These are phyloP conservation scores for Amanita polypyramis DNA, from an alignment of 768 basidiomycete species.

Conservation along the genomic window DNA sequence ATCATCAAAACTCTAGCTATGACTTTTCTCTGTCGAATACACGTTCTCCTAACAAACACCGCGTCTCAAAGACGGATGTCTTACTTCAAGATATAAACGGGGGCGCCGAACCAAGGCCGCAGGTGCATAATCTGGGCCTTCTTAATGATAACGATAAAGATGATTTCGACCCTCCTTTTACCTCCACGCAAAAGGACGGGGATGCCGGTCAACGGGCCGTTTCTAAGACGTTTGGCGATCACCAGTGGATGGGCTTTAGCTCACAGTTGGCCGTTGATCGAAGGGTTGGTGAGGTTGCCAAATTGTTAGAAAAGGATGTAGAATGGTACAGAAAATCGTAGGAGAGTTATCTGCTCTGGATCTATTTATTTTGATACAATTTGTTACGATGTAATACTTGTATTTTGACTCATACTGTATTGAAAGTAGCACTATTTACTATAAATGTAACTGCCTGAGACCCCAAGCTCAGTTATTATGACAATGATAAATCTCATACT, in stretches of 20 bases:
- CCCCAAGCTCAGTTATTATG: constrained; percentile 1
- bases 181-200: constrained; percentile 21
- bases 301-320: constrained; percentile 46
- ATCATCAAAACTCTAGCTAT: not conserved
- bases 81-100: not conserved
- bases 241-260: constrained; percentile 33
- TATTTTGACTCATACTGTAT: constrained; percentile 4
- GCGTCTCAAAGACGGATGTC: not conserved
- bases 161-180: constrained; percentile 21
- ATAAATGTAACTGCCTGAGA: constrained; percentile 1
- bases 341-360: not conserved
- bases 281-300: constrained; percentile 41
- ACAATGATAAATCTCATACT: not conserved
- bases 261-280: constrained; percentile 51
- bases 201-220: too few relatives aligned
- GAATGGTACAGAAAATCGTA: constrained; percentile 29
- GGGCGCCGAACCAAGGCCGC: not conserved
- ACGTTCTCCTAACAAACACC: not conserved
- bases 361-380: not conserved
- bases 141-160: constrained; percentile 10
- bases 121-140: not conserved
- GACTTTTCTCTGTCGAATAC: not conserved
- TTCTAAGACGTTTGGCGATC: not conserved
- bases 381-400: not conserved
- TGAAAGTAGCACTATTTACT: constrained; percentile 2